phyloP scores from a whole-genome alignment of 2,329 filamentous ascomycete genomes.

The Alternaria triticimaculans region DNA sequence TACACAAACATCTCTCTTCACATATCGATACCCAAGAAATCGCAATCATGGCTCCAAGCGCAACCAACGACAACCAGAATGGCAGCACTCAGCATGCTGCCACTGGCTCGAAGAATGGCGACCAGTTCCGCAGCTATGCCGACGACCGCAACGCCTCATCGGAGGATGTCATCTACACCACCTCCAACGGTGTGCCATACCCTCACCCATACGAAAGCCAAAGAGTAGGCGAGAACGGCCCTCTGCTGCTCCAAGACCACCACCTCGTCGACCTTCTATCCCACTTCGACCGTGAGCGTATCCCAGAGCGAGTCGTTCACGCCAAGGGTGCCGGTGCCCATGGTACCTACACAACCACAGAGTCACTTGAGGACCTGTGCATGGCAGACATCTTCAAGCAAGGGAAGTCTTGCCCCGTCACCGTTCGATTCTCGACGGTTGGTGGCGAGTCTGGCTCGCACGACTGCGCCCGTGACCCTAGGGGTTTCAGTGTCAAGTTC shows the following conservation, averaged over 20 bases:
- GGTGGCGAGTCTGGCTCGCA: slow-evolving; percentile 75
- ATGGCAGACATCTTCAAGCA: slow-evolving; percentile 59
- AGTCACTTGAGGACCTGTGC: slow-evolving; percentile 55
- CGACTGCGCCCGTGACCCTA: slow-evolving; percentile 74
- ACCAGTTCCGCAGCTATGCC: slow-evolving; percentile 51
- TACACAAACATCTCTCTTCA: background rate
- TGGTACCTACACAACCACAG: slow-evolving; percentile 56
- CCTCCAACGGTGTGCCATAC: slow-evolving; percentile 63
- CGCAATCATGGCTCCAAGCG: slow-evolving; percentile 13
- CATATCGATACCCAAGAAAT: background rate
- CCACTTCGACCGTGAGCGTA: slow-evolving; percentile 59
- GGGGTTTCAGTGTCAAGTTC: slow-evolving; percentile 77
- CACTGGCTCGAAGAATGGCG: slow-evolving; percentile 41
- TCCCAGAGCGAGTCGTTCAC: slow-evolving; percentile 60
- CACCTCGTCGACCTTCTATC: slow-evolving; percentile 58
- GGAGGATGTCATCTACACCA: slow-evolving; percentile 60
- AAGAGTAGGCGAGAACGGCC: slow-evolving; percentile 63
- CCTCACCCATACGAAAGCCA: slow-evolving; percentile 66
- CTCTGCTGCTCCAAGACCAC: slow-evolving; percentile 62
- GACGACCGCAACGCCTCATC: slow-evolving; percentile 54
- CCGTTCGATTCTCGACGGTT: slow-evolving; percentile 76
- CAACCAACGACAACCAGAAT: slow-evolving; percentile 5
- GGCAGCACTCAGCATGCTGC: slow-evolving; percentile 24
- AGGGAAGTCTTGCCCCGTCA: slow-evolving; percentile 72
- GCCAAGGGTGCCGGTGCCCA: slow-evolving; percentile 59